Evolutionary conservation across 331 rosid species (phyloP).

Genomic region (Pyrus hybrid): DNA sequence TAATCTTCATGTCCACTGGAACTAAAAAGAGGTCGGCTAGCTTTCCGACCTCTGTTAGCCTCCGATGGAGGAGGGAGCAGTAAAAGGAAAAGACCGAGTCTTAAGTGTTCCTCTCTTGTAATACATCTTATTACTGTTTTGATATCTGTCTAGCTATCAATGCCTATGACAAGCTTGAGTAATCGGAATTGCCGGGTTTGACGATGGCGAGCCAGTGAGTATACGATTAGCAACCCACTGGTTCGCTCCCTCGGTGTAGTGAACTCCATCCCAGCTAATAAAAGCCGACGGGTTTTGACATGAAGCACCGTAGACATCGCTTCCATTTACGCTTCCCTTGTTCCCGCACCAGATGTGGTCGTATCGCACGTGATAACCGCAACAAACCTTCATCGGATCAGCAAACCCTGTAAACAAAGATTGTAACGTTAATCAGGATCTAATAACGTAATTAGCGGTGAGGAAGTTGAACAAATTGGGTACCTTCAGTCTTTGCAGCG

Average conservation of each 20-base stretch:
- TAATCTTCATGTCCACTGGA: background rate
- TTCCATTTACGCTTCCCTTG: conserved; percentile 45
- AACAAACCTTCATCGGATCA: conserved; percentile 70
- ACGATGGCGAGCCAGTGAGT: conserved; percentile 54
- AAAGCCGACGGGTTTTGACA: conserved; percentile 45
- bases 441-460: no score
- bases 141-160: background rate
- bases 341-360: conserved; percentile 87
- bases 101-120: no score
- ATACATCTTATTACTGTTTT: no score
- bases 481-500: conserved; percentile 67
- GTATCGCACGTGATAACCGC: conserved; percentile 82
- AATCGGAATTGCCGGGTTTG: conserved; percentile 63
- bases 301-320: conserved; percentile 50
- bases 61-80: background rate
- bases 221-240: conserved; percentile 67
- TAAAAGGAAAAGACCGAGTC: background rate
- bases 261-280: conserved; percentile 88
- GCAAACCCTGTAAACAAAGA: conserved; percentile 45
- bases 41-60: background rate
- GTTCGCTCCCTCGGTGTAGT: conserved; percentile 81
- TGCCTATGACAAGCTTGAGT: conserved; percentile 56
- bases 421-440: background rate
- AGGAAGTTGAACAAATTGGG: background rate
- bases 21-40: background rate